Conservation (phyloP, 768 basidiomycete species). For the Agrocybe pediades region DNA sequence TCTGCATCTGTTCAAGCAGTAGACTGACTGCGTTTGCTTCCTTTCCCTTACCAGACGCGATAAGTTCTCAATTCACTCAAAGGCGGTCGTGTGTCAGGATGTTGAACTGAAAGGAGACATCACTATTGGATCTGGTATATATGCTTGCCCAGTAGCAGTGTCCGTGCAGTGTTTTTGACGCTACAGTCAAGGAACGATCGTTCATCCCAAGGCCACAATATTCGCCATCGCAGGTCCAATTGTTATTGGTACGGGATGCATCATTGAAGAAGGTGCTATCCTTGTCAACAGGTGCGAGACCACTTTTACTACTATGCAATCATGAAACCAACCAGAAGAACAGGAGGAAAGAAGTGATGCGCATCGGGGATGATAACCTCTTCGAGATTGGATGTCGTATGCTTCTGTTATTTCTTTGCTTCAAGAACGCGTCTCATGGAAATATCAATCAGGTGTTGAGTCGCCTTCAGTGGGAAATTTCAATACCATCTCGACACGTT, state of each 20-base stretch:
- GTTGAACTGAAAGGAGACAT: conserved; percentile 94
- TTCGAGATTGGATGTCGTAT: conserved; percentile 93
- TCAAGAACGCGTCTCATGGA: neutral
- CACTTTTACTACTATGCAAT: neutral
- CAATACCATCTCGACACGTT: conserved; percentile 86
- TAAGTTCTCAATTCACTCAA: conserved; percentile 89
- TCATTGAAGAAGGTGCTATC: conserved; percentile 90
- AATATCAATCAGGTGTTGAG: conserved; percentile 68
- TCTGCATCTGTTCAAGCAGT: neutral
- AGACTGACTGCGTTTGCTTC: conserved; percentile 5
- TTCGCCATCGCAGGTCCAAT: conserved; percentile 92
- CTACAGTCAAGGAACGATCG: conserved; percentile 76
- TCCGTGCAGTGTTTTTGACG: neutral
- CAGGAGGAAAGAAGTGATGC: conserved; percentile 83
- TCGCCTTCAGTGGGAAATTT: conserved; percentile 79
- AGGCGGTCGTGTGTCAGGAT: conserved; percentile 89
- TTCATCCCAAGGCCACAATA: conserved; percentile 94
- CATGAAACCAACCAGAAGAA: too few relatives aligned
- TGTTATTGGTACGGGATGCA: conserved; percentile 83
- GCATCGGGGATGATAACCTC: conserved; percentile 90
- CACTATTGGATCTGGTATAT: conserved; percentile 80
- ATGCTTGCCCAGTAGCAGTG: neutral
- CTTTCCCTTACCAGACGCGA: conserved; percentile 59
- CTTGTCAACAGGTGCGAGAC: conserved; percentile 77
- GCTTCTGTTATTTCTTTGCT: conserved; percentile 31